Evolutionary conservation across 2,329 filamentous ascomycete genomes (phyloP).

Genomic region (Paracoccidioides lutzii): DNA sequence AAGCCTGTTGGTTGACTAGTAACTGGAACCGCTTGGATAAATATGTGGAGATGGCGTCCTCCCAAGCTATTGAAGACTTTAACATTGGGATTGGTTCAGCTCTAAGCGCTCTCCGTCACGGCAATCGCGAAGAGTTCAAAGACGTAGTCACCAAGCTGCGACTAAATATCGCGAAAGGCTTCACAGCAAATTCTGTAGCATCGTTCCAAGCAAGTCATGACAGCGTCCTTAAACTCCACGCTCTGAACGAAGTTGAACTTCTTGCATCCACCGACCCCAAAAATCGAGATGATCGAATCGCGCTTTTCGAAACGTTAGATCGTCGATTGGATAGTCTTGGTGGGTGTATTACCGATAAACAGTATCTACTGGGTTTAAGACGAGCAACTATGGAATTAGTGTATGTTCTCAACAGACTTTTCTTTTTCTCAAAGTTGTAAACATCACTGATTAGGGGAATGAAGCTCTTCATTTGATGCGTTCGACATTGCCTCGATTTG

Average conservation of each 20-base stretch:
- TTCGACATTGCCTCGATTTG: conserved; percentile 70
- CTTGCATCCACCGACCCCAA: conserved; percentile 22
- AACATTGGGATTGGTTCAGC: conserved; percentile 66
- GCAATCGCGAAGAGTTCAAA: conserved; percentile 41
- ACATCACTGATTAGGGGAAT: conserved; percentile 7
- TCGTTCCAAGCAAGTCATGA: conserved; percentile 79
- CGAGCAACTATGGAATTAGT: conserved; percentile 76
- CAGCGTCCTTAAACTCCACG: conserved; percentile 72
- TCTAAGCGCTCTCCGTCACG: conserved; percentile 46
- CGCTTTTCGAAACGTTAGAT: conserved; percentile 45
- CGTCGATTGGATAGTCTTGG: conserved; percentile 80
- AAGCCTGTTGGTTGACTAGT: conserved; percentile 82
- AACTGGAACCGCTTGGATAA: conserved; percentile 64
- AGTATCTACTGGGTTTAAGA: conserved; percentile 76
- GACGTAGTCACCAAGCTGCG: conserved; percentile 51
- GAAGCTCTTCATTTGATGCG: conserved; percentile 46
- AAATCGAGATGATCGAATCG: conserved; percentile 12
- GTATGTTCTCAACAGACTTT: conserved; percentile 8
- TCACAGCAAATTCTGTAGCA: conserved; percentile 63
- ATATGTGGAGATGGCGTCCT: conserved; percentile 40
- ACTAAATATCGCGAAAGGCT: conserved; percentile 55
- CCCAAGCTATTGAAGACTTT: conserved; percentile 49
- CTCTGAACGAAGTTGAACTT: conserved; percentile 73
- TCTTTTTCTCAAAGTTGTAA: neutral
- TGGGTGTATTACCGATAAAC: conserved; percentile 82